phyloP scores from a whole-genome alignment of 139 green algal species.

The Chlorella sp. region DNA sequence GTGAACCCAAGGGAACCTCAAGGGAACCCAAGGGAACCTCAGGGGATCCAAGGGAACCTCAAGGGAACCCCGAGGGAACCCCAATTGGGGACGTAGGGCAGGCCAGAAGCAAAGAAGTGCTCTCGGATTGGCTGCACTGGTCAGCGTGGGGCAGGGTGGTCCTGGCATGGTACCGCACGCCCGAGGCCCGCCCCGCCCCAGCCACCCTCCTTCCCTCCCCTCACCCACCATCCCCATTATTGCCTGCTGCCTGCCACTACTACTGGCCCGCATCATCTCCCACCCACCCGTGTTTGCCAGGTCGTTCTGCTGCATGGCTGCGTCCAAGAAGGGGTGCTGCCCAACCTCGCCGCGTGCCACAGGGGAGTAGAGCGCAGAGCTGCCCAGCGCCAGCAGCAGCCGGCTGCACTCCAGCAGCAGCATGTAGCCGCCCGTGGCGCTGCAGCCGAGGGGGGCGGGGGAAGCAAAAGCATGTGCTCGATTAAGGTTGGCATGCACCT shows the following conservation, averaged over 20 bases:
- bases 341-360: neutral
- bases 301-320: neutral
- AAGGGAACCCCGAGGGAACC: too few relatives aligned
- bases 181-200: too few relatives aligned
- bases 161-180: too few relatives aligned
- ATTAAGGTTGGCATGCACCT: conserved; percentile 5
- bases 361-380: conserved; percentile 4
- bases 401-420: conserved; percentile 23
- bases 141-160: too few relatives aligned
- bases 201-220: too few relatives aligned
- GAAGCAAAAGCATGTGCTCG: conserved; percentile 80
- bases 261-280: neutral
- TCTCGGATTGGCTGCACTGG: too few relatives aligned
- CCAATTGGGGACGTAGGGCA: too few relatives aligned
- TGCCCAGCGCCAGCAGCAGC: conserved; percentile 34
- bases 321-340: conserved; percentile 25
- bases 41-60: too few relatives aligned
- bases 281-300: conserved; percentile 18
- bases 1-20: too few relatives aligned
- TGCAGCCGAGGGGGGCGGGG: conserved; percentile 46
- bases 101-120: too few relatives aligned
- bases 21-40: too few relatives aligned
- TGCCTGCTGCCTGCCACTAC: neutral
- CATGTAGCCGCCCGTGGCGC: conserved; percentile 2
- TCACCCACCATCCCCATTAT: neutral